phyloP scores from a whole-genome alignment of 495 filamentous ascomycete genomes.

The Talaromyces ruber region DNA sequence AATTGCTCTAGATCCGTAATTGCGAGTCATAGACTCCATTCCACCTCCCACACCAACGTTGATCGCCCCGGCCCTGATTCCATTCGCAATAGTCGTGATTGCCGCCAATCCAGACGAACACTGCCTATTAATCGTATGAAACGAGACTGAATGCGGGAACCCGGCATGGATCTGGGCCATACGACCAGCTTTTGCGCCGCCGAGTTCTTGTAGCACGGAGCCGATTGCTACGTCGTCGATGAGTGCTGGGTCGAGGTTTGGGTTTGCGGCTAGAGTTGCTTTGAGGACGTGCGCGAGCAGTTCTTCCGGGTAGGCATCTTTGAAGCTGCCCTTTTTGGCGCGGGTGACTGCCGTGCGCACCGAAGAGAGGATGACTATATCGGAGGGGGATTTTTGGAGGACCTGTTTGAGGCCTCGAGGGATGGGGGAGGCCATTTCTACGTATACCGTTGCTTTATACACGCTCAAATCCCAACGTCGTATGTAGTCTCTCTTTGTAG shows the following conservation, averaged over 20 bases:
- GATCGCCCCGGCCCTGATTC: conserved; percentile 63
- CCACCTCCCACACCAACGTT: conserved; percentile 78
- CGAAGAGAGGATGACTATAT: conserved; percentile 82
- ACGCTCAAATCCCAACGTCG: neutral
- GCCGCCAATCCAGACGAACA: conserved; percentile 71
- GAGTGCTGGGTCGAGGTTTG: conserved; percentile 59
- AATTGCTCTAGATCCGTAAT: conserved; percentile 77
- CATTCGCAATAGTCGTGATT: conserved; percentile 60
- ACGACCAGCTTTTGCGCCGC: conserved; percentile 81
- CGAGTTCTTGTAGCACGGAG: conserved; percentile 83
- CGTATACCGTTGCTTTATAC: neutral
- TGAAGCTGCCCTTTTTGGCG: conserved; percentile 73
- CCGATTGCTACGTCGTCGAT: conserved; percentile 81
- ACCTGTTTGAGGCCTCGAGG: conserved; percentile 65
- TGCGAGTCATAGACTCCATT: conserved; percentile 90
- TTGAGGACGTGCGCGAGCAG: conserved; percentile 73
- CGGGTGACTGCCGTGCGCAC: conserved; percentile 80
- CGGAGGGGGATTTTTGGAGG: conserved; percentile 68
- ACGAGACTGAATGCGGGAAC: conserved; percentile 61
- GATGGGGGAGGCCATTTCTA: conserved; percentile 44
- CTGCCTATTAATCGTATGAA: conserved; percentile 82
- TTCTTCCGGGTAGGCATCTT: conserved; percentile 86
- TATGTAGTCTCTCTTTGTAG: neutral
- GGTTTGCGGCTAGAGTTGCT: conserved; percentile 68
- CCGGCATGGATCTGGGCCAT: conserved; percentile 83